phyloP scores from a whole-genome alignment of 1,139 yeast species.

The Scheffersomyces insectosa region DNA sequence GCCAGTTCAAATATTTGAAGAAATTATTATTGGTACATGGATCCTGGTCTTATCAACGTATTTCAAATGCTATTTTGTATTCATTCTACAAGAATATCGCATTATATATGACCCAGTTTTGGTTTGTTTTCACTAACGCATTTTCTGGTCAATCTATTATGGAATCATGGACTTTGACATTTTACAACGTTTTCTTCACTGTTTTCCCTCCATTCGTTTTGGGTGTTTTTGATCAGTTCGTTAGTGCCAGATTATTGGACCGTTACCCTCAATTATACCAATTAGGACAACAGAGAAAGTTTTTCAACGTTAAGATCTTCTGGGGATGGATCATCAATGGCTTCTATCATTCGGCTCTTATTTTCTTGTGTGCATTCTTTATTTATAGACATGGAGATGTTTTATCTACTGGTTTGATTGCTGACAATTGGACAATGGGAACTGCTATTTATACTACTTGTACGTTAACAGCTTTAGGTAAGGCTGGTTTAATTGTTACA shows the following conservation, averaged over 20 bases:
- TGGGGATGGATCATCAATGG: constrained; percentile 99
- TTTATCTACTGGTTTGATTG: constrained; percentile 66
- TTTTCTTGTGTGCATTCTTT: constrained; percentile 70
- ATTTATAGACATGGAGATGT: constrained; percentile 72
- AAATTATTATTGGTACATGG: constrained; percentile 92
- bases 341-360: constrained; percentile 86
- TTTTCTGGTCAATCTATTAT: constrained; percentile 94
- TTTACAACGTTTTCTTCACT: constrained; percentile 93
- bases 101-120: constrained; percentile 94
- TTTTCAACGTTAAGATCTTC: constrained; percentile 87
- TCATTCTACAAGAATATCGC: constrained; percentile 96
- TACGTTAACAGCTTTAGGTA: constrained; percentile 85
- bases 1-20: constrained; percentile 85
- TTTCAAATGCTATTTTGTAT: constrained; percentile 87
- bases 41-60: constrained; percentile 95
- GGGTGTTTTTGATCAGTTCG: constrained; percentile 96
- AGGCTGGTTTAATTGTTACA: constrained; percentile 88
- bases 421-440: constrained; percentile 96
- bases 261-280: constrained; percentile 92
- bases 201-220: constrained; percentile 94
- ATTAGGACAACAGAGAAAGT: constrained; percentile 83
- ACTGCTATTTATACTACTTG: constrained; percentile 87
- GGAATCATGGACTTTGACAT: constrained; percentile 97
- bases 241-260: constrained; percentile 83
- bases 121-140: constrained; percentile 92